phyloP scores from a whole-genome alignment of 148 eudicot genomes.

The Vaccinium macrocarpon region DNA sequence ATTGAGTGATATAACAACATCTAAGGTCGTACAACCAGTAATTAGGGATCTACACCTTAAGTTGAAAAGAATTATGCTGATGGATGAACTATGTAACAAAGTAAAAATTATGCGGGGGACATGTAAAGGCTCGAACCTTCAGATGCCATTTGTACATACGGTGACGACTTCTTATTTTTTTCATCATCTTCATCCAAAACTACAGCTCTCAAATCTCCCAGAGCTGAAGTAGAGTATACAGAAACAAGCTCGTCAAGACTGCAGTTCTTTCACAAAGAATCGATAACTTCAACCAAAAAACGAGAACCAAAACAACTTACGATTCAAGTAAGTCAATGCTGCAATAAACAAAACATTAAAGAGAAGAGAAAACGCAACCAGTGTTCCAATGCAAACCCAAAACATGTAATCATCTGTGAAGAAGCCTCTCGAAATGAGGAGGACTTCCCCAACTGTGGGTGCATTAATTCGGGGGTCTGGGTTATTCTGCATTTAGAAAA shows the following conservation, averaged over 20 bases:
- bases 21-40: not conserved
- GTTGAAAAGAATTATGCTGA: not conserved
- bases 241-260: not conserved
- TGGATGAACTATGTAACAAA: not conserved
- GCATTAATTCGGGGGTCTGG: constrained; percentile 48
- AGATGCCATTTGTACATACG: constrained; percentile 13
- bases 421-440: constrained; percentile 65
- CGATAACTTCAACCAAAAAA: not conserved
- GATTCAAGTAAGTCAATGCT: constrained; percentile 53
- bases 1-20: not conserved
- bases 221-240: constrained; percentile 40
- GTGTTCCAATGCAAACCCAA: constrained; percentile 67
- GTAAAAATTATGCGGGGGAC: not conserved
- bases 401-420: constrained; percentile 53
- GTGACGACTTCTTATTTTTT: constrained; percentile 19
- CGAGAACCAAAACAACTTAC: constrained; percentile 31
- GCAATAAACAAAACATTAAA: constrained; percentile 58
- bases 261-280: not conserved
- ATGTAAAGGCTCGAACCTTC: constrained; percentile 21
- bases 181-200: constrained; percentile 31
- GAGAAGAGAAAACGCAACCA: constrained; percentile 55
- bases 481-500: constrained; percentile 53
- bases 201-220: constrained; percentile 43
- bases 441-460: constrained; percentile 61
- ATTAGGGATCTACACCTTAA: not conserved